Evolutionary conservation across 1,284 basidiomycete species (phyloP), one percentile per base, ranked within the genome.

Genomic region (Rugosomyces carneus): DNA sequence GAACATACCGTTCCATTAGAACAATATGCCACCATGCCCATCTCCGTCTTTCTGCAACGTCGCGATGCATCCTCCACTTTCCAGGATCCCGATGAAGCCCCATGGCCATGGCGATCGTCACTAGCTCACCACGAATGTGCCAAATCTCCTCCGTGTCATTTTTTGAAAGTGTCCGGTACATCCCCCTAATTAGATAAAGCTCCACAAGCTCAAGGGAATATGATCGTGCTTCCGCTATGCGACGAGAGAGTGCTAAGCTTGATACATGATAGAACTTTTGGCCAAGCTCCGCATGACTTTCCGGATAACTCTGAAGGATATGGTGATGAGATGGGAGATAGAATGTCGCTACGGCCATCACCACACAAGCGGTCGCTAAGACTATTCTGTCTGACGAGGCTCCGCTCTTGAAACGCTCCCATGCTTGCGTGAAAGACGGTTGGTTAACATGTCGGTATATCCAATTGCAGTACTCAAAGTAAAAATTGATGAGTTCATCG

Each of bases 21-120:
- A 89, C 64, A 51, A 87, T 82, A 62, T 89, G 85, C 87, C 87
- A 89, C 86, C 86, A 89, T 1, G 84, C 84, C 86, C 87, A 89
- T 39, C 87, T 71, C 44, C 86, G 70, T 48, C 87, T 74, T 60
- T 89, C 87, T 29, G 84, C 81, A 4, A 80, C 63, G 47, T 79
- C 80, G 47, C 73, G 70, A 35, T 73, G 73, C 72, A 88, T 82
- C 50, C 73, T 73, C 72, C 78, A 84, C 59, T 80, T 81, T 36
- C 76, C 79, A 9, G 86, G 86, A 64, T 90, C 87, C 15, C 87
- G 79, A 63, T 90, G 86, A 13, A 90, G 67, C 6, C 87, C 87
- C 80, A 90, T 81, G 13, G 86, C 87, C 49, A 78, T 81, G 6
- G 74, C 83, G 52, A 88, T 81, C 15, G 76, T 78, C 40, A 88